Evolutionary conservation across 1,284 basidiomycete genomes (phyloP).

Genomic region (Xerocomus subilludens): DNA sequence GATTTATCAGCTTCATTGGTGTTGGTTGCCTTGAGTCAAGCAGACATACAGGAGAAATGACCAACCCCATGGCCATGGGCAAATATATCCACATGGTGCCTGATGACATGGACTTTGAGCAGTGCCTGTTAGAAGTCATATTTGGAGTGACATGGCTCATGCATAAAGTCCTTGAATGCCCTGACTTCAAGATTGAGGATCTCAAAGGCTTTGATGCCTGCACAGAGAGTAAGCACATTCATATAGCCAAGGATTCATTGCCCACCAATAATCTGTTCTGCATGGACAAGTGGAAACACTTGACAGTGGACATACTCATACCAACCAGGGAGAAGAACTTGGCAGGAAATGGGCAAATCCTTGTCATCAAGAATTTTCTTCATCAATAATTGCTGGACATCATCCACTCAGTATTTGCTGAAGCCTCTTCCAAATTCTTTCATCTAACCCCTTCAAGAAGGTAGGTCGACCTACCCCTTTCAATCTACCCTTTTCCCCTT

Average conservation of each 20-base stretch:
- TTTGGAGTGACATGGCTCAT: background rate
- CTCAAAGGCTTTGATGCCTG: too few relatives aligned
- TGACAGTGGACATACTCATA: too few relatives aligned
- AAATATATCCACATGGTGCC: background rate
- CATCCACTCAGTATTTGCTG: background rate
- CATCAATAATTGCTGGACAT: background rate
- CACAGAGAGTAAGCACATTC: too few relatives aligned
- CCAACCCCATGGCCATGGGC: background rate
- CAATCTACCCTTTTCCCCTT: too few relatives aligned
- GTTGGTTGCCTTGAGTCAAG: too few relatives aligned
- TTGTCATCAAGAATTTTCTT: background rate
- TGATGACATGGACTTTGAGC: background rate
- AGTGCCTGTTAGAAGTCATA: background rate
- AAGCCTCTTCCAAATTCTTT: background rate
- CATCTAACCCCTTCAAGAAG: conserved; percentile 6
- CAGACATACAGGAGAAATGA: background rate
- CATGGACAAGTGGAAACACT: background rate
- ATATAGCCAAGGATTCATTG: too few relatives aligned
- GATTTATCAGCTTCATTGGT: too few relatives aligned
- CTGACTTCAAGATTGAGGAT: background rate
- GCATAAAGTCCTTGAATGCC: background rate
- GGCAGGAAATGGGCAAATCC: background rate
- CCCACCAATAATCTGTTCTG: too few relatives aligned
- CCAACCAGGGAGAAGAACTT: background rate
- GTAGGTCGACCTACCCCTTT: too few relatives aligned